Evolutionary conservation across 768 basidiomycete species (phyloP).

Genomic region (Tylopilus sp.): DNA sequence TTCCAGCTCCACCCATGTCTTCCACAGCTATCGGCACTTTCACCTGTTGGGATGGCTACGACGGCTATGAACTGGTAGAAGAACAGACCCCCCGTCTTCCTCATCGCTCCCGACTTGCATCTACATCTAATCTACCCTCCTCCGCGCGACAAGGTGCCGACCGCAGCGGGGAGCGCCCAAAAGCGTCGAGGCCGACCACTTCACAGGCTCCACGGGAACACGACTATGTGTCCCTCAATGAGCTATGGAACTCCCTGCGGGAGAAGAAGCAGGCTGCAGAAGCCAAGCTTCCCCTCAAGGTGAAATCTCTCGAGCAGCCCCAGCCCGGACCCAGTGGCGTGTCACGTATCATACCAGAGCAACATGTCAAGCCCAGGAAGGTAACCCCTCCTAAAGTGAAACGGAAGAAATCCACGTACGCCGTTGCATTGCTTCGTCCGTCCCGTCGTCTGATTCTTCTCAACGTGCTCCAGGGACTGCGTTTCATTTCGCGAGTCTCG

Average conservation of each 20-base stretch:
- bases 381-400: constrained; percentile 41
- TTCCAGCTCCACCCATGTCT: constrained; percentile 22
- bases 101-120: constrained; percentile 22
- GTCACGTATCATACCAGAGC: constrained; percentile 26
- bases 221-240: constrained; percentile 41
- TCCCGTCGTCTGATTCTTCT: constrained; percentile 14
- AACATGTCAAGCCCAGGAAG: constrained; percentile 24
- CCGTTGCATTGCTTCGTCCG: constrained; percentile 10
- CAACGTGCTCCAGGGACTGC: constrained; percentile 35
- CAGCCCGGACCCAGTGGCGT: constrained; percentile 19
- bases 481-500: constrained; percentile 68
- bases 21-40: constrained; percentile 33
- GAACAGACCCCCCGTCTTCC: constrained; percentile 15
- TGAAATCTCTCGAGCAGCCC: constrained; percentile 56
- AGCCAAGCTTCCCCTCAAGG: constrained; percentile 66
- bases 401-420: constrained; percentile 66
- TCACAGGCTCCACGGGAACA: constrained; percentile 17
- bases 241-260: constrained; percentile 65
- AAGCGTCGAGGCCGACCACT: constrained; percentile 12
- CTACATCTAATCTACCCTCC: constrained; percentile 14
- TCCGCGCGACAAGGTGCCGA: constrained; percentile 15
- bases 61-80: constrained; percentile 24
- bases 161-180: constrained; percentile 21
- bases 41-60: constrained; percentile 34
- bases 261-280: constrained; percentile 63